These are phyloP conservation scores for Rubia tinctorum DNA, from an alignment of 305 asterid genomes.

Conservation along the genomic window DNA sequence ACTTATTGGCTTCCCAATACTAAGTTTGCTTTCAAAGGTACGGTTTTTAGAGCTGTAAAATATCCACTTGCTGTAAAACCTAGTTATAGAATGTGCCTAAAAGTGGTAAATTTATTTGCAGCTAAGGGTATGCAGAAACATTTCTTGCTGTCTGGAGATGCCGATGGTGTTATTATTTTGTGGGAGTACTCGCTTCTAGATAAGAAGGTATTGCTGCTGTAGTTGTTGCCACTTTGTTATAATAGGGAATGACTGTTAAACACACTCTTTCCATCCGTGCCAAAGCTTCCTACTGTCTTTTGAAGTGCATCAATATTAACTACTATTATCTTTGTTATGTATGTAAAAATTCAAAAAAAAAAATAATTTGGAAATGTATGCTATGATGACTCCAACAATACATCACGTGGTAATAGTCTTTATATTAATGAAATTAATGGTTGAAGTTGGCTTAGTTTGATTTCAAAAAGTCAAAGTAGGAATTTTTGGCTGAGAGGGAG, in stretches of 20 bases:
- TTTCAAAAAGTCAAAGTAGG: no score
- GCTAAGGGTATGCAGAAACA: slow-evolving; percentile 61
- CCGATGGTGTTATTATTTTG: slow-evolving; percentile 71
- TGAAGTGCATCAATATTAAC: no score
- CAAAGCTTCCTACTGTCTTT: no score
- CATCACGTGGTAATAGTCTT: background rate
- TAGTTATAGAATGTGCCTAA: slow-evolving; percentile 6
- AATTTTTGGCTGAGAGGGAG: no score
- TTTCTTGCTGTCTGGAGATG: slow-evolving; percentile 87
- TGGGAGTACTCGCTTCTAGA: slow-evolving; percentile 68
- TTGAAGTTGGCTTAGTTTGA: no score
- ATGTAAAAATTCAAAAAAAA: no score
- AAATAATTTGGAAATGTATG: no score
- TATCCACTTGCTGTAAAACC: background rate
- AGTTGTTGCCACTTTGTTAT: background rate
- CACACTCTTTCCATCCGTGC: background rate
- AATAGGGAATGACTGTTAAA: background rate
- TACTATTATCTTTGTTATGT: no score
- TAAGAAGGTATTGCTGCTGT: slow-evolving; percentile 44
- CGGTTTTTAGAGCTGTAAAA: slow-evolving; percentile 17
- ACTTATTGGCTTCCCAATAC: slow-evolving; percentile 88
- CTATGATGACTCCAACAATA: no score
- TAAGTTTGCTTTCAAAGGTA: slow-evolving; percentile 85
- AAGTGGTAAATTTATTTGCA: slow-evolving; percentile 22
- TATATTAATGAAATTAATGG: no score